These are phyloP conservation scores for Cercospora citrullina DNA, from an alignment of 2,329 filamentous ascomycete genomes.

Conservation along the genomic window DNA sequence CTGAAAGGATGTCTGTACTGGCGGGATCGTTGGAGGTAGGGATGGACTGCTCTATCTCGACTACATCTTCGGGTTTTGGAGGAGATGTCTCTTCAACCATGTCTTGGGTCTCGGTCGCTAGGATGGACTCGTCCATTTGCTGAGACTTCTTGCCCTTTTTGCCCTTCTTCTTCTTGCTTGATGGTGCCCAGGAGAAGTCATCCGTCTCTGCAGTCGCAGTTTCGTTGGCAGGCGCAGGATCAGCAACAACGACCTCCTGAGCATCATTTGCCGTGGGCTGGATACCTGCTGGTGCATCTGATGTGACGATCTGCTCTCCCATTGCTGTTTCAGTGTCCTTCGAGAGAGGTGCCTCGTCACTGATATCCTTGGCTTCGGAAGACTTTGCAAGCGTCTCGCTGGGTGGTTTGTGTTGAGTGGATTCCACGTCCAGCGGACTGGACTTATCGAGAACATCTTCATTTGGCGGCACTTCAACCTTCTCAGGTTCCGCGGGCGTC, in stretches of 20 bases:
- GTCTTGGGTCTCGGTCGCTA: background rate
- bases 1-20: background rate
- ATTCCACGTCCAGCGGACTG: background rate
- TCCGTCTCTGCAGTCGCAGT: slow-evolving; percentile 1
- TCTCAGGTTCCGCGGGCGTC: background rate
- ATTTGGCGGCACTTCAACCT: background rate
- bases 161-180: slow-evolving; percentile 27
- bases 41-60: background rate
- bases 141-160: slow-evolving; percentile 29
- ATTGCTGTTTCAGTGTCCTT: background rate
- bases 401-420: too few species aligned
- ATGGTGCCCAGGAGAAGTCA: slow-evolving; percentile 12
- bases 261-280: background rate
- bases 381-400: background rate
- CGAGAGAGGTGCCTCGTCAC: background rate
- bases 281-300: background rate
- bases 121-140: background rate
- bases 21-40: background rate
- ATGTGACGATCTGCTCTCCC: background rate
- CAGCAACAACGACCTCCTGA: background rate
- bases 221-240: background rate
- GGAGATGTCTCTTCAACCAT: background rate
- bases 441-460: background rate
- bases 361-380: background rate
- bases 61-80: background rate